phyloP scores from a whole-genome alignment of 2,329 filamentous ascomycete species.

The Hypoxylon sp. region DNA sequence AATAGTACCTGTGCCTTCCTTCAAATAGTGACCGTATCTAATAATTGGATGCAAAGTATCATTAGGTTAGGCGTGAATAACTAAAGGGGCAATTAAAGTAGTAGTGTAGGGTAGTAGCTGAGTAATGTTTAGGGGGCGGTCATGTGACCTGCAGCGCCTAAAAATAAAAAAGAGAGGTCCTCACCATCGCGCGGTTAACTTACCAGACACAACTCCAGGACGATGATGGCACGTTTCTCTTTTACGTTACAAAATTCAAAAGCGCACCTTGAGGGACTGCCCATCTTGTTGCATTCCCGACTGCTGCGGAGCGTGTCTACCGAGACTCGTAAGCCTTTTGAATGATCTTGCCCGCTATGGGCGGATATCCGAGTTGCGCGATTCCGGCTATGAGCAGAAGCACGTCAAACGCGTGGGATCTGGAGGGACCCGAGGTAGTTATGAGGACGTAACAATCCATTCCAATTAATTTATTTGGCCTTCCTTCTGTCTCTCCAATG shows the following conservation, averaged over 20 bases:
- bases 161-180: neutral
- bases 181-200: neutral
- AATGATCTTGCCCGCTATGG: constrained; percentile 39
- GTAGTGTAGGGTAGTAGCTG: neutral
- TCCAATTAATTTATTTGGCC: constrained; percentile 50
- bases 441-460: constrained; percentile 52
- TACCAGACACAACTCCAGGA: neutral
- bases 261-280: constrained; percentile 25
- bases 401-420: constrained; percentile 26
- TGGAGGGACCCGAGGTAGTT: constrained; percentile 27
- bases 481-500: constrained; percentile 26
- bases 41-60: neutral
- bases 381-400: constrained; percentile 37
- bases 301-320: constrained; percentile 39
- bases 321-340: constrained; percentile 48
- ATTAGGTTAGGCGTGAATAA: neutral
- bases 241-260: constrained; percentile 24
- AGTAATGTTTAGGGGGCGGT: neutral
- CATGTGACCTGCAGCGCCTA: neutral
- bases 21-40: neutral
- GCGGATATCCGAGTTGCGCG: constrained; percentile 28
- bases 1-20: neutral
- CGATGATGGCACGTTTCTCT: constrained; percentile 36
- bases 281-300: constrained; percentile 25
- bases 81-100: neutral